Conservation (phyloP, 768 basidiomycete species). For the Psilocybe cubensis region DNA sequence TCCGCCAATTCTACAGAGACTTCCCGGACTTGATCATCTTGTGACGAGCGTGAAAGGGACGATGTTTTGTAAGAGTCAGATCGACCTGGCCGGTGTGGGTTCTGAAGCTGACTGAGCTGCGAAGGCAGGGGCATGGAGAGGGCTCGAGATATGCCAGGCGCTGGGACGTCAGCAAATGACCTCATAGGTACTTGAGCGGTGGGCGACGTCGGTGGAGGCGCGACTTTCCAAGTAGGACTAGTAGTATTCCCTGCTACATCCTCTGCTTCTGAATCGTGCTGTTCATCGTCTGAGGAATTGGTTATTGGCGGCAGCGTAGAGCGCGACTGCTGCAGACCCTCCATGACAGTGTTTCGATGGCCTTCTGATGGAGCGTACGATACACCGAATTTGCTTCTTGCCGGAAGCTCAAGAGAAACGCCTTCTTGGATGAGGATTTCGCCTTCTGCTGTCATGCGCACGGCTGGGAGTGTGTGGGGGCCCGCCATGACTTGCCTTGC, state of each 20-base stretch:
- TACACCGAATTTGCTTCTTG: constrained; percentile 61
- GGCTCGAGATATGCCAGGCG: constrained; percentile 67
- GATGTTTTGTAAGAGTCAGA: constrained; percentile 17
- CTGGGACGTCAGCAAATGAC: constrained; percentile 24
- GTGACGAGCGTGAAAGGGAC: constrained; percentile 23
- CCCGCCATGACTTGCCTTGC: constrained; percentile 30
- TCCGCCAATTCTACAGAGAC: constrained; percentile 90
- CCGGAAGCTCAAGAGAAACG: constrained; percentile 46
- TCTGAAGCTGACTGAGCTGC: constrained; percentile 74
- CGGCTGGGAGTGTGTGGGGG: constrained; percentile 45
- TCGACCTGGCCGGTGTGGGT: constrained; percentile 55
- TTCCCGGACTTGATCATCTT: constrained; percentile 54
- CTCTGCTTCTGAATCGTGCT: constrained; percentile 38
- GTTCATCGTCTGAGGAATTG: constrained; percentile 45
- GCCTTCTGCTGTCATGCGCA: constrained; percentile 54
- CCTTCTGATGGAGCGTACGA: constrained; percentile 52
- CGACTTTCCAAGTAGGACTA: not conserved
- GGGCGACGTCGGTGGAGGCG: constrained; percentile 4
- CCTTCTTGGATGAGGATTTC: constrained; percentile 47
- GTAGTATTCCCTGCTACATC: not conserved
- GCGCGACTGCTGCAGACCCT: not conserved
- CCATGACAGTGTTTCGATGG: constrained; percentile 19
- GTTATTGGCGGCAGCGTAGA: not conserved
- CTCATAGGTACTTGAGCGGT: constrained; percentile 11
- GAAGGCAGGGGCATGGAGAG: constrained; percentile 82